Evolutionary conservation across 495 filamentous ascomycete genomes (phyloP).

Genomic region (Aspergillus saccharolyticus): DNA sequence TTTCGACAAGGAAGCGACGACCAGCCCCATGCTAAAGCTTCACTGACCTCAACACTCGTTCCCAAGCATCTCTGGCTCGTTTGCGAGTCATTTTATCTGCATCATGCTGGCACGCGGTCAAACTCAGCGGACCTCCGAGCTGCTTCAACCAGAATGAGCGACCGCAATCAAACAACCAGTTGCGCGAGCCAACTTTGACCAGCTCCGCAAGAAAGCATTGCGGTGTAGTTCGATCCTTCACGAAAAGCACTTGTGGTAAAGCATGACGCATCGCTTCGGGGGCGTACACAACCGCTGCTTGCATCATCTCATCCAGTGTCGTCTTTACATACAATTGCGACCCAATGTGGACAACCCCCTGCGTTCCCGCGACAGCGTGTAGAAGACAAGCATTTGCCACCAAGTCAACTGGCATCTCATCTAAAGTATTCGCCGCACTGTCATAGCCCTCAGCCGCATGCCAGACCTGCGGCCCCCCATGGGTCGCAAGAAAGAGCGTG

Average conservation of each 20-base stretch:
- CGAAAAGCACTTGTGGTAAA: slow-evolving; percentile 26
- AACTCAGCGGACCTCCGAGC: slow-evolving; percentile 29
- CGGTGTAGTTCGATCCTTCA: slow-evolving; percentile 23
- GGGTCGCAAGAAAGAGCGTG: slow-evolving; percentile 25
- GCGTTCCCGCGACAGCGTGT: slow-evolving; percentile 31
- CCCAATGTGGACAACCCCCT: slow-evolving; percentile 31
- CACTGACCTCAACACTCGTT: slow-evolving; percentile 13
- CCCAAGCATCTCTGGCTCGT: slow-evolving; percentile 21
- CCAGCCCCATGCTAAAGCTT: slow-evolving; percentile 3
- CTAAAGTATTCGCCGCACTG: slow-evolving; percentile 31
- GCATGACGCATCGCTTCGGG: slow-evolving; percentile 19
- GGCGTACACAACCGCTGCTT: slow-evolving; percentile 17
- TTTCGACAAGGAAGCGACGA: neutral
- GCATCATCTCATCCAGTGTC: slow-evolving; percentile 29
- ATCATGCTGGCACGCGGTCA: slow-evolving; percentile 24
- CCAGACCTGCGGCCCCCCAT: slow-evolving; percentile 28
- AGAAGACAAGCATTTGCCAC: slow-evolving; percentile 38
- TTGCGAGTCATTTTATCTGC: slow-evolving; percentile 23
- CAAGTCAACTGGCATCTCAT: slow-evolving; percentile 39
- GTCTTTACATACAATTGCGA: slow-evolving; percentile 28
- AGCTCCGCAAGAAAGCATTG: slow-evolving; percentile 34
- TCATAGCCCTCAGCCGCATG: slow-evolving; percentile 29
- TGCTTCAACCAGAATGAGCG: slow-evolving; percentile 35
- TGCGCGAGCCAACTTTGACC: slow-evolving; percentile 29
- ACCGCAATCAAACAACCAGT: slow-evolving; percentile 37